Base-by-base conservation (phyloP, 2,329 filamentous ascomycete species). In the Truncatella angustata region DNA sequence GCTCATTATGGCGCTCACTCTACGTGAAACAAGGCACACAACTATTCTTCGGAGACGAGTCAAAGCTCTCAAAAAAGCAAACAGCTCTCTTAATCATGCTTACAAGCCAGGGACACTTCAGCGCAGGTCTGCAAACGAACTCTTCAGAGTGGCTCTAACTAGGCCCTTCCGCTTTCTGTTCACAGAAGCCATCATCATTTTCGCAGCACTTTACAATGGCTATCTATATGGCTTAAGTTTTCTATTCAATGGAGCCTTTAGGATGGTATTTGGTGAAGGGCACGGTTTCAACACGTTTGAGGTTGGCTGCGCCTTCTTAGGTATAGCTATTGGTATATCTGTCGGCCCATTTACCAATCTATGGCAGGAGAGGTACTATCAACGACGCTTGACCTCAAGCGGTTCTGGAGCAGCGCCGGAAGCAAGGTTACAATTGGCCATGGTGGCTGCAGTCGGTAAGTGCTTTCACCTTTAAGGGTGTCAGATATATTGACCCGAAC, bases 171-270 rank as follows among this genome's bases (percentile, higher is more conserved):
- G 72, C 1, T 77, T 78, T 46, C 56, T 78, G 3, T 67, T 65
- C 11, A 70, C 72, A 1, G 75, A 78, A 56, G 71, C 73, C 32
- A 78, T 78, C 39, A 71, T 76, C 26, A 68, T 74, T 14, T 75
- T 75, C 32, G 70, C 67, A n/a, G 74, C 75, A 2, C 57, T 75
- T 1, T 78, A 76, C 58, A 78, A 78, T 44, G 75, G 73, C 4
- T 77, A 75, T 53, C 62, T 78, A 2, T 78, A 78, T 46, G 75
- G 75, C 2, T 53, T 78, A 7, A 75, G 72, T 1, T 79, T 78
- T 50, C 63, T 77, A 0, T 78, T 78, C 64, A 78, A 77, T 51
- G 72, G 70, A 3, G 75, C 74, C 0, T 79, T 79, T 51, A 66
- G 70, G 18, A 66, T 79, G 18, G 76, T 79, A 0, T 79, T 79